These are phyloP conservation scores for Trichosphaerium sp. DNA, from an alignment of 78 protist genomes.

Conservation along the genomic window DNA sequence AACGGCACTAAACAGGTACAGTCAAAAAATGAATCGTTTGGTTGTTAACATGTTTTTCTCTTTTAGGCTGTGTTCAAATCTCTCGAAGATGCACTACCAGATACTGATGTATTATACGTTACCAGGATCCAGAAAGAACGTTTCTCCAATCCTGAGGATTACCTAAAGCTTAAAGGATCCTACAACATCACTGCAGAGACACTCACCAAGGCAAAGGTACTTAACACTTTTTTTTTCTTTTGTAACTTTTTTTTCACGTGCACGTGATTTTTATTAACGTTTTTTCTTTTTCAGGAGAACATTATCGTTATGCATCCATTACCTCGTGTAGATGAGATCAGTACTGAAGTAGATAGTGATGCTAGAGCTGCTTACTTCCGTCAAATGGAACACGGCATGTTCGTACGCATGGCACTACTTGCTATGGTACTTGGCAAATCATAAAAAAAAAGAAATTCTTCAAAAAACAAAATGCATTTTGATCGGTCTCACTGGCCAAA, in stretches of 20 bases:
- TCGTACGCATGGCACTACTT: slow-evolving; percentile 87
- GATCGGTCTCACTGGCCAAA: no score
- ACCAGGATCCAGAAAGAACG: slow-evolving; percentile 87
- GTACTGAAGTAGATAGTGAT: slow-evolving; percentile 64
- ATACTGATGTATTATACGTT: slow-evolving; percentile 81
- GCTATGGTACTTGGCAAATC: slow-evolving; percentile 28
- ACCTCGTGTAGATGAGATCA: slow-evolving; percentile 83
- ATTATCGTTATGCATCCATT: slow-evolving; percentile 88
- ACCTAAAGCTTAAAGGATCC: slow-evolving; percentile 26
- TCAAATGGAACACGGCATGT: slow-evolving; percentile 83
- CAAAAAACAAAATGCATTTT: background rate
- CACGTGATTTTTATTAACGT: no score
- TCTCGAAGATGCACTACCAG: slow-evolving; percentile 28
- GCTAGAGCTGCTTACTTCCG: slow-evolving; percentile 87
- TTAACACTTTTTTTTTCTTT: no score
- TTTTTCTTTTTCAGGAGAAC: no score
- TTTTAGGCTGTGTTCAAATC: background rate
- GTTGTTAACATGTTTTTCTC: no score
- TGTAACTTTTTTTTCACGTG: no score
- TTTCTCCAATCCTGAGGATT: slow-evolving; percentile 35
- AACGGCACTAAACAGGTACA: slow-evolving; percentile 21
- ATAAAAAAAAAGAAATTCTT: slow-evolving; percentile 1
- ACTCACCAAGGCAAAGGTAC: slow-evolving; percentile 43
- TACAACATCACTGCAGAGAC: slow-evolving; percentile 45
- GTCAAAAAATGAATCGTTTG: no score